Percentiles rank a stretch among this genome's conserved stretches.
Evolutionary conservation across 2,329 filamentous ascomycete genomes (phyloP).

Genomic region (Ophiostoma pallidulum): DNA sequence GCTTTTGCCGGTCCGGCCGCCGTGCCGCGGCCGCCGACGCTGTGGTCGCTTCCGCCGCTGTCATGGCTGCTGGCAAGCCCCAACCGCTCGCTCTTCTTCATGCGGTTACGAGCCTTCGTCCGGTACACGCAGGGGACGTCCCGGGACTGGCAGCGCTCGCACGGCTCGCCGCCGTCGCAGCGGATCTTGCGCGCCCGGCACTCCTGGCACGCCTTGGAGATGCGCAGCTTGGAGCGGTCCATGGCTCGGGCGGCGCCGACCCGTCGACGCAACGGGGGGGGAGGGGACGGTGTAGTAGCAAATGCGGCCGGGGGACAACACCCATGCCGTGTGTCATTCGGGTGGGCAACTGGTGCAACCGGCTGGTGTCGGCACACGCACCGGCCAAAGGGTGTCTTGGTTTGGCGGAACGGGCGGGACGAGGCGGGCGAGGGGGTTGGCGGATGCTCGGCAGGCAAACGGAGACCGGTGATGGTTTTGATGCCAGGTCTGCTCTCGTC

Average conservation of each 20-base stretch:
- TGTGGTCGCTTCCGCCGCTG: neutral
- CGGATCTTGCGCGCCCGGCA: constrained; percentile 16
- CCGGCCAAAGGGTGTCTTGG: no score
- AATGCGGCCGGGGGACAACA: no score
- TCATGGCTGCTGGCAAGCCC: neutral
- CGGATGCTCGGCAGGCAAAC: no score
- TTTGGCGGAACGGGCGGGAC: no score
- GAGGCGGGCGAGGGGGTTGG: no score
- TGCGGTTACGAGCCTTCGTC: constrained; percentile 15
- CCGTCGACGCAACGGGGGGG: neutral
- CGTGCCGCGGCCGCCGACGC: neutral
- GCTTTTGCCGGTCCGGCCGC: neutral
- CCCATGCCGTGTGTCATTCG: no score
- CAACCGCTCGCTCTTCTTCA: constrained; percentile 9
- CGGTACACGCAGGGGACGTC: constrained; percentile 15
- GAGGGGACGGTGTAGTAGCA: no score
- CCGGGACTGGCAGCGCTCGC: constrained; percentile 13
- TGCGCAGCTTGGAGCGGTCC: constrained; percentile 14
- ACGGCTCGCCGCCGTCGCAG: constrained; percentile 16
- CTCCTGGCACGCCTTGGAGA: constrained; percentile 17
- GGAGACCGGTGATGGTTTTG: no score
- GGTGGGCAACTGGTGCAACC: no score
- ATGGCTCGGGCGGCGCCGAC: neutral
- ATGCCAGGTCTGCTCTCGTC: no score
- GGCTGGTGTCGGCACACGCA: no score